Base-by-base conservation (phyloP, 768 basidiomycete species). In the Phlegmacium glaucopus region DNA sequence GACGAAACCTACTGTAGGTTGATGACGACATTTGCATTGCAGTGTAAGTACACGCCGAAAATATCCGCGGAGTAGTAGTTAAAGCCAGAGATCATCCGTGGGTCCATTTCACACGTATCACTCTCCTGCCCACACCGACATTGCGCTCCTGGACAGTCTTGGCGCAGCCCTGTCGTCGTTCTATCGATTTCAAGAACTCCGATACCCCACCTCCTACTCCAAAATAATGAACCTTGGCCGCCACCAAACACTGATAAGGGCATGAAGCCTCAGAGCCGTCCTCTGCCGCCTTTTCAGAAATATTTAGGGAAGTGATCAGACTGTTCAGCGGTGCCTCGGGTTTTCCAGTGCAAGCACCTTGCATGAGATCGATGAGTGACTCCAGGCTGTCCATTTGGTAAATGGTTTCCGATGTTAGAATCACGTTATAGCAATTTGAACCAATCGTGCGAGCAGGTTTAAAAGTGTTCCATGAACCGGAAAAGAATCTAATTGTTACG, bases 371-470 rank as follows among this genome's bases (percentile, higher is more conserved):
- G 16, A 89, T 64, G 35, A 99, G 70, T 22, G 82, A 68, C 0
- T 69, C 68, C 2, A 95, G 72, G 51, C 79, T 85, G 1, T 81
- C 77, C 9, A 72, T 67, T 22, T 82, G 74, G 60, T 99, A 98
- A 16, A 98, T 91, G 34, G 95, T 98, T 68, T 99, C 95, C 18
- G 90, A 90, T 0, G 93, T 92, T 42, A 98, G 68, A 2, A 96
- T 71, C 36, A 94, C 53, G 56, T 93, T 78, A 65, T 87, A 92
- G 2, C 54, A 60, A 7, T n/a, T 17, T 27, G 51, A 34, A 16
- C 70, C 69, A 11, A 64, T 65, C 1, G 66, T 47, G 4, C 48
- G 25, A 1, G 43, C 18, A 1, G 71, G 51, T 47, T 77, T 66
- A 49, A 84, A 83, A 9, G 68, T 61, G 13, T 72, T 66, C 95